Conservation (phyloP, 2,329 filamentous ascomycete genomes). For the Cladophialophora carrionii region DNA sequence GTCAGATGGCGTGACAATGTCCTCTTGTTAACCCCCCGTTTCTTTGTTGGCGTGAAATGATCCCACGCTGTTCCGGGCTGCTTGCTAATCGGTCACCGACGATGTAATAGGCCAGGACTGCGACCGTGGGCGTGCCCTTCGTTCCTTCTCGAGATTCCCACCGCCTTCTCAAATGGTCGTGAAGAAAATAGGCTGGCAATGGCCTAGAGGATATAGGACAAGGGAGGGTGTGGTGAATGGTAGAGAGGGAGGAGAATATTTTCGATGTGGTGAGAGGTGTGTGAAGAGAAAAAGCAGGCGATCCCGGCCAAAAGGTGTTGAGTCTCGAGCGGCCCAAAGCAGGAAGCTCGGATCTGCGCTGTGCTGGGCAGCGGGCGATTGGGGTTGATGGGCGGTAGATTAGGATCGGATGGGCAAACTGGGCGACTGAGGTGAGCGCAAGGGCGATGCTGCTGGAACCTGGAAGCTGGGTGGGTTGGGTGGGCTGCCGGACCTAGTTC, state of each 20-base stretch:
- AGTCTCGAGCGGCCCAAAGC: constrained; percentile 34
- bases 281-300: constrained; percentile 28
- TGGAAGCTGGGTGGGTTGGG: constrained; percentile 18
- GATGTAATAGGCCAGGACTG: constrained; percentile 3
- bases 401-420: constrained; percentile 18
- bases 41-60: constrained; percentile 23
- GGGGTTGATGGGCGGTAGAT: constrained; percentile 12
- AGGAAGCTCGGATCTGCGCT: constrained; percentile 34
- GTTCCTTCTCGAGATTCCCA: constrained; percentile 18
- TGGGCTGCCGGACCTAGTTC: constrained; percentile 13
- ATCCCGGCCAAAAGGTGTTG: constrained; percentile 33
- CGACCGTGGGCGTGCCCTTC: constrained; percentile 7
- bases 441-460: constrained; percentile 12
- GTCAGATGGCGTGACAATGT: constrained; percentile 25
- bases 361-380: constrained; percentile 27
- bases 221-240: constrained; percentile 17
- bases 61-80: constrained; percentile 30
- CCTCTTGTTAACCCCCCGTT: constrained; percentile 24
- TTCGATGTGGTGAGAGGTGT: constrained; percentile 19
- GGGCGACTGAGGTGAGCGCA: constrained; percentile 18
- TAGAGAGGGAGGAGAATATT: constrained; percentile 19
- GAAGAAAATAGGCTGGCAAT: constrained; percentile 28
- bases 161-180: constrained; percentile 19
- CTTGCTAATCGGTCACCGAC: constrained; percentile 29
- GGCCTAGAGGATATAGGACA: constrained; percentile 25